Base-by-base conservation (phyloP, 2,329 filamentous ascomycete species). In the Arthroderma uncinatum region DNA sequence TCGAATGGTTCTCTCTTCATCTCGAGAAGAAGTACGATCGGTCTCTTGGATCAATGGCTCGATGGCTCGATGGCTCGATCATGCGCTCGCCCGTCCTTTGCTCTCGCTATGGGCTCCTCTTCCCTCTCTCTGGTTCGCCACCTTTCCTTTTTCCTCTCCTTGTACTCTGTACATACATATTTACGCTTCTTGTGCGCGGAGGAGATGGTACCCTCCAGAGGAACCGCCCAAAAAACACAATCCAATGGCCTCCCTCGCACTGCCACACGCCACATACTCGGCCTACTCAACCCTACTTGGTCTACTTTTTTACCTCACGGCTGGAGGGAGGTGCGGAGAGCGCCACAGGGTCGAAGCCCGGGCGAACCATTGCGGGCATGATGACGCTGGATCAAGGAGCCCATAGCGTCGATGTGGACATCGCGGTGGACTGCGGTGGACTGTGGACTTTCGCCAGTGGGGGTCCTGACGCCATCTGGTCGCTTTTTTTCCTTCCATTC, bases 1-100 rank as follows among this genome's bases (percentile, higher is more conserved):
- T 50, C 44, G 44, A 50, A 50, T 50, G 44, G 44, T 50, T 53
- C 33, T 34, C 47, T 36, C 48, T 53, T 28, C 33, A 53, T 36
- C 14, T 53, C 33, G n/a, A n/a, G 40, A n/a, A 44, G n/a, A 44
- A 44, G 21, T 2, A 16, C n/a, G 21, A 16, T 23, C 40, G 40
- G n/a, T 44, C n/a, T 16, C n/a, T 1, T 16, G 7, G 6, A 21
- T n/a, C 39, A 42, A 6, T 30, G 7, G 28, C 3, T 7, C 28
- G 28, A 30, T 30, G n/a, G 3, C 28, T 4, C 7, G 28, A 30
- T 3, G 28, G 3, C 28, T 30, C 28, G 28, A 30, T 30, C 28
- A 37, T 25, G 23, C 12, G 16, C 10, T 53, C 16, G 21, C n/a
- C 28, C 12, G 44, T 21, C 21, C 44, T 21, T 28, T 9, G 21